phyloP scores from a whole-genome alignment of 306 rosid species.

The Trichosanthes truncata region DNA sequence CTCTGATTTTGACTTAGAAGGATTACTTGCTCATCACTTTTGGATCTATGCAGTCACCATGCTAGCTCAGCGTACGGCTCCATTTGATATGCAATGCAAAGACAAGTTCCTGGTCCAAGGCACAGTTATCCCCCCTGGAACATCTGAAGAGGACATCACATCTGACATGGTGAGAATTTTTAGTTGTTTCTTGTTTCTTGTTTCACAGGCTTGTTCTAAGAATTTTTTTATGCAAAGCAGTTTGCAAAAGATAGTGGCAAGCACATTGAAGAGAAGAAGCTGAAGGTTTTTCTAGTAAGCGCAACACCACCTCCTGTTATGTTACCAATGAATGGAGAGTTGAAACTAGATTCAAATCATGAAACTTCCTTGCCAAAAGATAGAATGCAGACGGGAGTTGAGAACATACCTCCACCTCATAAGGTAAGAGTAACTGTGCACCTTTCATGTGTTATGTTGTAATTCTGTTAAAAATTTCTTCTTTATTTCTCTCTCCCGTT shows the following conservation, averaged over 20 bases:
- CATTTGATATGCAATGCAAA: slow-evolving; percentile 71
- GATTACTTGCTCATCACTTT: slow-evolving; percentile 11
- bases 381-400: slow-evolving; percentile 52
- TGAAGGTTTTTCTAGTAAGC: slow-evolving; percentile 55
- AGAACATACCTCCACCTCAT: slow-evolving; percentile 55
- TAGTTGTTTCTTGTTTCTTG: slow-evolving; percentile 3
- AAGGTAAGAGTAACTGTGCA: slow-evolving; percentile 29
- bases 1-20: not conserved
- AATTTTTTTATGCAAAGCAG: slow-evolving; percentile 30
- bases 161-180: slow-evolving; percentile 46
- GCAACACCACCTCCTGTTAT: slow-evolving; percentile 59
- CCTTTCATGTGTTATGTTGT: not conserved
- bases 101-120: slow-evolving; percentile 87
- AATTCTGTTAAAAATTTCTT: not conserved
- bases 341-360: slow-evolving; percentile 41
- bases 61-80: slow-evolving; percentile 79
- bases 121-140: slow-evolving; percentile 51
- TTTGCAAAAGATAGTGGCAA: slow-evolving; percentile 59
- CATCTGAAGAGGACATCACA: slow-evolving; percentile 58
- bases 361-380: slow-evolving; percentile 45
- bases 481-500: not conserved
- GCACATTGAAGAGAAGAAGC: slow-evolving; percentile 69
- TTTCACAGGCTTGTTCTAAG: slow-evolving; percentile 7
- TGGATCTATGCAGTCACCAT: slow-evolving; percentile 61
- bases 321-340: slow-evolving; percentile 55